phyloP scores from a whole-genome alignment of 1,284 basidiomycete species.

The Sanghuangporus weigelae region DNA sequence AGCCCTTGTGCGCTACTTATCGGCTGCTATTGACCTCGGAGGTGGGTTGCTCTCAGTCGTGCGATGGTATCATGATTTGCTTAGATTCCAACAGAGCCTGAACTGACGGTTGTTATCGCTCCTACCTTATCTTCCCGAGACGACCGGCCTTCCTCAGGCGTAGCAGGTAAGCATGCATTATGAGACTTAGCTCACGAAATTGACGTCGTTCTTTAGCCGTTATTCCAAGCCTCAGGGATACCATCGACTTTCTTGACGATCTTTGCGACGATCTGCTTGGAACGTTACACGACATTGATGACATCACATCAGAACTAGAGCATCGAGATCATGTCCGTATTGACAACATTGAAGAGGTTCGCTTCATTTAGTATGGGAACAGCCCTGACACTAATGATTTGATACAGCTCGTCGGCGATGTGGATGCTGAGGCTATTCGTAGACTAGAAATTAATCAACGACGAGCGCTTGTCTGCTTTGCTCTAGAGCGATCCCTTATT shows the following conservation, averaged over 20 bases:
- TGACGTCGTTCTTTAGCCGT: slow-evolving; percentile 40
- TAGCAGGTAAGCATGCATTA: slow-evolving; percentile 30
- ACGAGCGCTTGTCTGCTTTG: slow-evolving; percentile 54
- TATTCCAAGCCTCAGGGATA: slow-evolving; percentile 74
- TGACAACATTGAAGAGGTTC: slow-evolving; percentile 68
- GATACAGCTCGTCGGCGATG: slow-evolving; percentile 47
- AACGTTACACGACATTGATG: slow-evolving; percentile 61
- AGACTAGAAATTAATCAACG: slow-evolving; percentile 66
- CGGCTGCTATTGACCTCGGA: slow-evolving; percentile 63
- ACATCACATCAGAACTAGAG: slow-evolving; percentile 65
- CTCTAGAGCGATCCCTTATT: slow-evolving; percentile 41
- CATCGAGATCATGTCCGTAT: slow-evolving; percentile 65
- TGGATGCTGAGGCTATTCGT: slow-evolving; percentile 51
- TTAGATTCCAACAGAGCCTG: slow-evolving; percentile 41
- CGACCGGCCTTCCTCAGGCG: slow-evolving; percentile 35
- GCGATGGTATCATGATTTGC: not conserved
- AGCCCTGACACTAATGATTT: not conserved
- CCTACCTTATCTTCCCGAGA: slow-evolving; percentile 49
- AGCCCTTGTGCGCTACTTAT: slow-evolving; percentile 60
- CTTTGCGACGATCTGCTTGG: slow-evolving; percentile 55
- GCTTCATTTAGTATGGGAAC: not conserved
- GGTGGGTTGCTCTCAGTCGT: slow-evolving; percentile 31
- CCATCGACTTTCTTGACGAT: slow-evolving; percentile 62
- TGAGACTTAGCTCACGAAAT: slow-evolving; percentile 22
- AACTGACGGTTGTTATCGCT: slow-evolving; percentile 61